phyloP scores from a whole-genome alignment of 2,329 filamentous ascomycete species.

The Penicillium sp. region DNA sequence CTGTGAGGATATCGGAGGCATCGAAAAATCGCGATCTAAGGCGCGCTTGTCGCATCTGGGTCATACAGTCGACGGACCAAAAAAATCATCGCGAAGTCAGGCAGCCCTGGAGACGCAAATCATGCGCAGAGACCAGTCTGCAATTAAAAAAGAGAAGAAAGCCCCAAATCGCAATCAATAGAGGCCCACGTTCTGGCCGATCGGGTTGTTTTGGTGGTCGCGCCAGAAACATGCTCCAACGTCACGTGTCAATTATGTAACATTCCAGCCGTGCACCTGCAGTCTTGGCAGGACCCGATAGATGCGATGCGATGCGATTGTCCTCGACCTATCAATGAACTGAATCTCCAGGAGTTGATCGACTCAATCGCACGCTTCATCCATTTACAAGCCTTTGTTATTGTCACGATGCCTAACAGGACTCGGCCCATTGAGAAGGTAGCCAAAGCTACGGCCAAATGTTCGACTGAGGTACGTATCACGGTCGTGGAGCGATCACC shows the following conservation, averaged over 20 bases:
- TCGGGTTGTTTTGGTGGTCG: conserved; percentile 36
- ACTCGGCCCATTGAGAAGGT: conserved; percentile 72
- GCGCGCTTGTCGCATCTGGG: conserved; percentile 51
- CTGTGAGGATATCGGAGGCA: conserved; percentile 55
- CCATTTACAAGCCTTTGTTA: not conserved
- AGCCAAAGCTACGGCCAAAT: conserved; percentile 69
- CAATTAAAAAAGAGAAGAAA: conserved; percentile 16
- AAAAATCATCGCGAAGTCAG: conserved; percentile 48
- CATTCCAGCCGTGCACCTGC: conserved; percentile 6
- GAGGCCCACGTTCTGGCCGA: conserved; percentile 6
- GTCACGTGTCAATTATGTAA: conserved; percentile 35
- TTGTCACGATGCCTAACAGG: conserved; percentile 52
- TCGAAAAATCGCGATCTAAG: conserved; percentile 55
- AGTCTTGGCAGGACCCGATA: conserved; percentile 6
- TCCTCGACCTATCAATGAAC: not conserved
- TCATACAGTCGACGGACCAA: conserved; percentile 49
- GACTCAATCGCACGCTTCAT: not conserved
- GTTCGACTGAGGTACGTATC: conserved; percentile 65
- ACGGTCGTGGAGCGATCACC: not conserved
- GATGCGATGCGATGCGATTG: not conserved
- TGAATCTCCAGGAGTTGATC: not conserved
- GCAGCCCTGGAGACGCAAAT: conserved; percentile 10
- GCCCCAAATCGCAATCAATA: conserved; percentile 13
- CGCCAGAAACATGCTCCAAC: conserved; percentile 32
- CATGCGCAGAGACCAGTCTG: conserved; percentile 26